phyloP scores from a whole-genome alignment of 345 rosid species.

The Eucalyptus decipiens region DNA sequence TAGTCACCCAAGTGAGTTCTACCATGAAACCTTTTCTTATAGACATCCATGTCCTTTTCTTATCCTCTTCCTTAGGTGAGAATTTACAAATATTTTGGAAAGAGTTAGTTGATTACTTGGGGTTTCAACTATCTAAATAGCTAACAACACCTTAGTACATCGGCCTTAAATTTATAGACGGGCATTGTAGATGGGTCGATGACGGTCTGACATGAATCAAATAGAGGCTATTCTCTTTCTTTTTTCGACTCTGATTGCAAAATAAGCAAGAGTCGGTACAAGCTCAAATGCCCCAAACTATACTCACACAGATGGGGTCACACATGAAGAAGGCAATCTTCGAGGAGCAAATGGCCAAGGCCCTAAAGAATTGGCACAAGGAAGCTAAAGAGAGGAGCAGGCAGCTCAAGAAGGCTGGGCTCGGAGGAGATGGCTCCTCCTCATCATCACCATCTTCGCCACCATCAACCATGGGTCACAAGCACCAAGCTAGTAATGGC shows the following conservation, averaged over 20 bases:
- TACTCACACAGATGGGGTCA: conserved; percentile 36
- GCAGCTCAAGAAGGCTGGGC: background rate
- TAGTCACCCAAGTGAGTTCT: conserved; percentile 44
- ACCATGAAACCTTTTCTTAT: background rate
- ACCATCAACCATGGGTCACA: background rate
- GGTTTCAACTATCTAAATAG: background rate
- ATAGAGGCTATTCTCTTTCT: background rate
- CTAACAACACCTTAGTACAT: background rate
- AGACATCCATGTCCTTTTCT: background rate
- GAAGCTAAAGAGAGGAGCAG: conserved; percentile 24
- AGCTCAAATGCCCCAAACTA: background rate
- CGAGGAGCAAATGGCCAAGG: conserved; percentile 48
- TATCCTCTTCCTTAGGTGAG: background rate
- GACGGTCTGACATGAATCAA: background rate
- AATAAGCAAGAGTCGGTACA: background rate
- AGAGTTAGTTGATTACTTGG: background rate
- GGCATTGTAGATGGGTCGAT: background rate
- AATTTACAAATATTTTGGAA: background rate
- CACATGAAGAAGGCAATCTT: conserved; percentile 49
- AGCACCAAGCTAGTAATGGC: background rate
- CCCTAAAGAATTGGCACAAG: conserved; percentile 30
- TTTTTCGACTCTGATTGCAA: background rate
- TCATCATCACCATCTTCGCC: background rate
- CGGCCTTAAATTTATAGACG: background rate
- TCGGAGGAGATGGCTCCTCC: background rate